phyloP scores from a whole-genome alignment of 306 rosid species.

The Prunus dulcis region DNA sequence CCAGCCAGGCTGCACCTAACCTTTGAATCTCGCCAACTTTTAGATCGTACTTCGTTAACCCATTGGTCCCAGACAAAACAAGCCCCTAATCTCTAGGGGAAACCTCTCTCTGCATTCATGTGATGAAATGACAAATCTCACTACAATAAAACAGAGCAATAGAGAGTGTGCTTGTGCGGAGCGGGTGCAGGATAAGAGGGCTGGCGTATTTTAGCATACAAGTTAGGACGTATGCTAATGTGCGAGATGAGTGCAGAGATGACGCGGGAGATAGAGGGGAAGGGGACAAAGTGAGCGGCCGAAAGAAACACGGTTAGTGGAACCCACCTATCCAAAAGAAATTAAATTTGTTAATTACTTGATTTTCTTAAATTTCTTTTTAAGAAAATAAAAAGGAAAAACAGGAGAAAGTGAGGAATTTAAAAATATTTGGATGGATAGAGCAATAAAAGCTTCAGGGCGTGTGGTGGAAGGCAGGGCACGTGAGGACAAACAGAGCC shows the following conservation, averaged over 20 bases:
- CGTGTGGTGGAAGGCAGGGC: conserved; percentile 18
- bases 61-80: conserved; percentile 12
- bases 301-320: conserved; percentile 47
- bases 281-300: conserved; percentile 51
- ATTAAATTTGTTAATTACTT: conserved; percentile 1
- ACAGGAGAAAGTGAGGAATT: background rate
- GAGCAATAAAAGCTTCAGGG: conserved; percentile 20
- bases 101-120: conserved; percentile 2
- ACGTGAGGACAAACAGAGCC: conserved; percentile 21
- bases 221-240: fast-evolving
- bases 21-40: background rate
- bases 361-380: background rate
- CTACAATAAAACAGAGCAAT: conserved; percentile 14
- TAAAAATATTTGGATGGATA: conserved; percentile 12
- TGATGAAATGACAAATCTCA: conserved; percentile 10
- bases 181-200: background rate
- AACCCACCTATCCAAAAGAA: conserved; percentile 37
- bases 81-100: conserved; percentile 23
- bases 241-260: background rate
- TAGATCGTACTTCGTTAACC: conserved; percentile 19
- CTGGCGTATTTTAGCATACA: background rate
- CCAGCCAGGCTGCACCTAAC: background rate
- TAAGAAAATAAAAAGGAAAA: background rate
- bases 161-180: background rate
- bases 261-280: background rate